phyloP scores from a whole-genome alignment of 345 rosid genomes.

The Carallia pectinifolia region DNA sequence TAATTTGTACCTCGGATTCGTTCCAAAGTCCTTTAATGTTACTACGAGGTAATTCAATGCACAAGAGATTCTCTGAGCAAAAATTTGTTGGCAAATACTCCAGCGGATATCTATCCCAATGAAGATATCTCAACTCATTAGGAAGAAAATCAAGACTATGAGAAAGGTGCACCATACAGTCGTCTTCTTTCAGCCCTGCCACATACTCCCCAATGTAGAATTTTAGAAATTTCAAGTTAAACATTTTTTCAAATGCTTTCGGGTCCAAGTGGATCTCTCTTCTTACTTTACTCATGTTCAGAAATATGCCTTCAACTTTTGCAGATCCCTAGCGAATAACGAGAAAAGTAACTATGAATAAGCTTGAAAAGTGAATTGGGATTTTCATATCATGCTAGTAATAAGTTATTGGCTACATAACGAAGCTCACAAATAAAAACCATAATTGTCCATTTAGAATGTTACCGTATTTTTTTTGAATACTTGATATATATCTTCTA shows the following conservation, averaged over 20 bases:
- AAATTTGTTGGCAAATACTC: constrained; percentile 4
- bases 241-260: neutral
- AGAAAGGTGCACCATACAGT: neutral
- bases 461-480: neutral
- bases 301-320: neutral
- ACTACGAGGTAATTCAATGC: neutral
- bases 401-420: neutral
- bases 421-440: neutral
- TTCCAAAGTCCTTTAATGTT: neutral
- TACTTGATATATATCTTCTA: neutral
- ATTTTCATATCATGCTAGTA: too few species aligned
- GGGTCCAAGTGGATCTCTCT: neutral
- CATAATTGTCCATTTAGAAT: neutral
- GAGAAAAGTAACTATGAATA: neutral
- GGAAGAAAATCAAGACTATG: constrained; percentile 3
- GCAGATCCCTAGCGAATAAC: neutral
- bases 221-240: constrained; percentile 1
- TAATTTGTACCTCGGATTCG: neutral
- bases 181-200: neutral
- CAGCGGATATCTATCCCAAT: constrained; percentile 3
- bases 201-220: neutral
- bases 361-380: neutral
- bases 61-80: neutral
- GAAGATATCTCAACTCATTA: neutral
- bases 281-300: neutral